phyloP scores from a whole-genome alignment of 2,329 filamentous ascomycete genomes.

The Penicillium decumbens region DNA sequence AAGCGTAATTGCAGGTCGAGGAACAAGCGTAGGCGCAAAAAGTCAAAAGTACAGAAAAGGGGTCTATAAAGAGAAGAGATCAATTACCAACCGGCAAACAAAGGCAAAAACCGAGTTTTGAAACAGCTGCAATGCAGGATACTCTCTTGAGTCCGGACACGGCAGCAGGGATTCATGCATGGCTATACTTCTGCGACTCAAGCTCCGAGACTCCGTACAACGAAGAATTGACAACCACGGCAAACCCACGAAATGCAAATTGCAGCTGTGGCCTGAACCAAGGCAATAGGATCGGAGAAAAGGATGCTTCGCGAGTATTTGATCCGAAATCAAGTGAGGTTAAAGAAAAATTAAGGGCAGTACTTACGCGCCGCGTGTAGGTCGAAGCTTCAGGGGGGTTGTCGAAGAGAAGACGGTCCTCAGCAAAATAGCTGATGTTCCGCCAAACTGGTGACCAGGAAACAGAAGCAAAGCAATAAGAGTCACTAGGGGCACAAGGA shows the following conservation, averaged over 20 bases:
- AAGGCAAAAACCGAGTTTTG: not conserved
- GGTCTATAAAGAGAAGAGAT: slow-evolving; percentile 2
- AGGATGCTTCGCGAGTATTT: not conserved
- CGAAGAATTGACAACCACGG: not conserved
- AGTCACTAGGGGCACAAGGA: slow-evolving; percentile 8
- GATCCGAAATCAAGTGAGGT: not conserved
- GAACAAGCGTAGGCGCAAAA: not conserved
- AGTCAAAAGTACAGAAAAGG: slow-evolving; percentile 2
- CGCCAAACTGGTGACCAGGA: slow-evolving; percentile 3
- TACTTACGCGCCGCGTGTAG: slow-evolving; percentile 19
- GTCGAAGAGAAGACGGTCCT: not conserved
- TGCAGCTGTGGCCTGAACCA: not conserved
- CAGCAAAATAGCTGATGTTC: slow-evolving; percentile 8
- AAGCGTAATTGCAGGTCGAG: not conserved
- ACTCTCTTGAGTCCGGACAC: not conserved
- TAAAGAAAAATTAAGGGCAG: not conserved
- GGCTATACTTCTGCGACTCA: slow-evolving; percentile 1
- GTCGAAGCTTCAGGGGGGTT: slow-evolving; percentile 14
- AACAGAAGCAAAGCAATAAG: slow-evolving; percentile 16
- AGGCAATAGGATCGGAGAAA: not conserved
- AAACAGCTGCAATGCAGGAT: not conserved
- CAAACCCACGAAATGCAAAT: not conserved
- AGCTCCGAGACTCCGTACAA: slow-evolving; percentile 1
- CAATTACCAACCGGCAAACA: not conserved
- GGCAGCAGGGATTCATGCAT: not conserved